These are phyloP conservation scores for Jackrogersella minutella DNA, from an alignment of 495 filamentous ascomycete genomes.

Conservation along the genomic window DNA sequence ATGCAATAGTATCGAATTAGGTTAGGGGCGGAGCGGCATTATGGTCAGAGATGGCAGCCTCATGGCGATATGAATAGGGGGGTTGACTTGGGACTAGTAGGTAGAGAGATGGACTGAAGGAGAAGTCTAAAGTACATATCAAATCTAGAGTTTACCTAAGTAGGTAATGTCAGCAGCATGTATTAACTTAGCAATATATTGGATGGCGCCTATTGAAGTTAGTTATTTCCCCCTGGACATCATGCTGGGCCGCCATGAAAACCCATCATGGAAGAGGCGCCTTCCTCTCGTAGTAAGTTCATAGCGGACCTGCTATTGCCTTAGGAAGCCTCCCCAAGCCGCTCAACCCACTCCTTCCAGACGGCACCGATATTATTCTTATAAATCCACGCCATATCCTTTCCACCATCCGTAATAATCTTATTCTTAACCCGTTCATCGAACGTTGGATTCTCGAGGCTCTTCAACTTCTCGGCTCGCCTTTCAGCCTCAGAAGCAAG, in stretches of 20 bases:
- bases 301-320: neutral
- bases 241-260: too few species aligned
- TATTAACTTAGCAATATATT: neutral
- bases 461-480: constrained; percentile 34
- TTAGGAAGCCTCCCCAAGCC: constrained; percentile 17
- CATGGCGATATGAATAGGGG: neutral
- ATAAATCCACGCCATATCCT: constrained; percentile 56
- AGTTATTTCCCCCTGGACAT: neutral
- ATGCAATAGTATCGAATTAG: neutral
- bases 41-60: neutral
- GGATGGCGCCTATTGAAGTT: neutral
- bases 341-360: constrained; percentile 47
- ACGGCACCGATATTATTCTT: constrained; percentile 54
- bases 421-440: constrained; percentile 45
- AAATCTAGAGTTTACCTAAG: neutral
- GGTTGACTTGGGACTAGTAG: too few species aligned
- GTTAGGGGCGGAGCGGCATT: neutral
- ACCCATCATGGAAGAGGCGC: too few species aligned
- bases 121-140: too few species aligned
- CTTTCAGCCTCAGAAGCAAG: constrained; percentile 41
- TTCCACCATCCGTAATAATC: constrained; percentile 44
- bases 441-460: constrained; percentile 28
- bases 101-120: too few species aligned
- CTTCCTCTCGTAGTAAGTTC: too few species aligned
- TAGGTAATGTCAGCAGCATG: too few species aligned